Conservation (phyloP, 2,329 filamentous ascomycete genomes). For the Diaporthe vaccinii region DNA sequence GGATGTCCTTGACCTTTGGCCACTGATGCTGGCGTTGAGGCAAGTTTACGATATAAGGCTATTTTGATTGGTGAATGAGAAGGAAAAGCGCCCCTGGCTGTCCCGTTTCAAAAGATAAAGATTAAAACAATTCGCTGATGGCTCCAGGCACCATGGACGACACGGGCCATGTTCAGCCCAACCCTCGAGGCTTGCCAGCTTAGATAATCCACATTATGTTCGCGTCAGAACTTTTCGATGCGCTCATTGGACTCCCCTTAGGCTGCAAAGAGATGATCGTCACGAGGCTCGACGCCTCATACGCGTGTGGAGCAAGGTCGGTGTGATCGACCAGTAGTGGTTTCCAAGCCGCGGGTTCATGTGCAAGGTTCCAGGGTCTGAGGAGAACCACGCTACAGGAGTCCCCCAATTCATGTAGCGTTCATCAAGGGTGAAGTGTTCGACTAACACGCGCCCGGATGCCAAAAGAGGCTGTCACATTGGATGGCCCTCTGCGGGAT, state of each 20-base stretch:
- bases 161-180: neutral
- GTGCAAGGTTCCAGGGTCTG: slow-evolving; percentile 4
- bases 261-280: neutral
- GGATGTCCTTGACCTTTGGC: neutral
- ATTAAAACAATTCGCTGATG: neutral
- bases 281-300: neutral
- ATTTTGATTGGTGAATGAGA: neutral
- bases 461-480: neutral
- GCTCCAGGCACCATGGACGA: neutral
- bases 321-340: slow-evolving; percentile 23
- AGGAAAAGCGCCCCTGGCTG: neutral
- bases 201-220: neutral
- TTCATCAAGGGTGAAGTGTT: neutral
- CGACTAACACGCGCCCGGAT: neutral
- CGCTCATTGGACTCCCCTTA: neutral
- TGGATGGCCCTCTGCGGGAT: neutral
- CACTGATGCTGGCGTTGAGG: neutral
- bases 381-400: neutral
- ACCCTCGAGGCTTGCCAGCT: neutral
- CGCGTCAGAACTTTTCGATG: too few species aligned
- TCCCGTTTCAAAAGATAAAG: neutral
- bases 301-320: neutral
- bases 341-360: slow-evolving; percentile 14
- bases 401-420: neutral
- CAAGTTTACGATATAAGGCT: neutral